Percentiles rank a stretch among this genome's conserved stretches.
These are phyloP conservation scores for Smittium culicis DNA, from an alignment of 371 early-diverging fungal species.

Conservation along the genomic window DNA sequence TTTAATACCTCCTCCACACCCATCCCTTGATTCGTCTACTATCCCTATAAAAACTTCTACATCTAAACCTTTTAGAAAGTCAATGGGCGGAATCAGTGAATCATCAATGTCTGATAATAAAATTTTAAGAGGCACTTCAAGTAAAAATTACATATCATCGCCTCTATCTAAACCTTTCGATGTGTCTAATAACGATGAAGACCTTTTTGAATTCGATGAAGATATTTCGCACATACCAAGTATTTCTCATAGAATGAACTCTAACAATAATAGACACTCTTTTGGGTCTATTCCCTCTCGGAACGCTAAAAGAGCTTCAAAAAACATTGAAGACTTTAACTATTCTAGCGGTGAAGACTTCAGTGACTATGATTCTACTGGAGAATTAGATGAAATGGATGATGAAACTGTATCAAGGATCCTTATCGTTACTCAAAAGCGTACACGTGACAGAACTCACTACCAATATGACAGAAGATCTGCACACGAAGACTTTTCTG, in stretches of 20 bases:
- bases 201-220: constrained; percentile 64
- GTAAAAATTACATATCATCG: background rate
- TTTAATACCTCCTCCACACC: background rate
- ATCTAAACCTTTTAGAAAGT: background rate
- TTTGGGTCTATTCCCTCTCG: background rate
- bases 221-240: constrained; percentile 34
- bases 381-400: constrained; percentile 48
- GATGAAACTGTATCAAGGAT: constrained; percentile 76
- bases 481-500: constrained; percentile 71
- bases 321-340: constrained; percentile 12
- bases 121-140: background rate
- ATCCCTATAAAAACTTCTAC: background rate
- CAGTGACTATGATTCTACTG: constrained; percentile 28
- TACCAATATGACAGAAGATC: constrained; percentile 63
- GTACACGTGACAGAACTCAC: constrained; percentile 52
- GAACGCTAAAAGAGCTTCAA: background rate
- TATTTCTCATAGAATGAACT: constrained; percentile 3
- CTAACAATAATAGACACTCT: background rate
- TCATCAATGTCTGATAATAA: background rate
- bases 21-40: background rate
- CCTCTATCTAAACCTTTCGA: constrained; percentile 2
- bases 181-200: constrained; percentile 42
- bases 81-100: background rate
- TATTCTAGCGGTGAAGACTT: constrained; percentile 22
- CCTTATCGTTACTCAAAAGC: constrained; percentile 80